Conservation (phyloP, 345 rosid species). For the Eucalyptus cloeziana region DNA sequence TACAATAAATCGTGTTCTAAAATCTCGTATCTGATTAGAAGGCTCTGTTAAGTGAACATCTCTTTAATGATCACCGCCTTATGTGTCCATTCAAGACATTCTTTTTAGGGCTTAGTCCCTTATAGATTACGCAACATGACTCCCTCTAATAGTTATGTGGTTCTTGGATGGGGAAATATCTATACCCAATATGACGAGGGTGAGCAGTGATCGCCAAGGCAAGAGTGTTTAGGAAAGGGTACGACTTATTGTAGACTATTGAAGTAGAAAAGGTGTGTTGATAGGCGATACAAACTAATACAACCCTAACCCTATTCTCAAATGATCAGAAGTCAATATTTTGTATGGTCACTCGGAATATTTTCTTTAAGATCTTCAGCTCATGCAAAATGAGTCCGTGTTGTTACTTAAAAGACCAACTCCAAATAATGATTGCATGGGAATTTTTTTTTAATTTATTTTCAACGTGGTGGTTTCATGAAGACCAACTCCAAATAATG, state of each 20-base stretch:
- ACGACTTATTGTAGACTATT: accelerated
- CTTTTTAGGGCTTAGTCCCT: accelerated
- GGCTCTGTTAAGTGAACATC: neutral
- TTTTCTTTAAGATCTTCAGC: neutral
- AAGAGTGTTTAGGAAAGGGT: accelerated
- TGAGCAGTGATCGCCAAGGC: accelerated
- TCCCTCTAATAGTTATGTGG: neutral
- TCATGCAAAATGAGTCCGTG: accelerated
- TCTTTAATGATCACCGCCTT: neutral
- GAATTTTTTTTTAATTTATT: neutral
- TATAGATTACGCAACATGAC: neutral
- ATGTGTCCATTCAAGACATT: neutral
- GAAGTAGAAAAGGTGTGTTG: neutral
- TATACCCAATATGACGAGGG: accelerated
- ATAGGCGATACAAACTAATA: neutral
- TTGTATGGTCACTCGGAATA: accelerated
- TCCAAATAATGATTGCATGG: neutral
- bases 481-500: no score
- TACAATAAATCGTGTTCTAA: neutral
- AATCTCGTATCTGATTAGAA: neutral
- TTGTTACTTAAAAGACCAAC: neutral
- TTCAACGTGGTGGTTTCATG: no score
- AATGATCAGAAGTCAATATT: neutral
- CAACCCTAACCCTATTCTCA: accelerated
- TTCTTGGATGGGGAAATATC: accelerated